Base-by-base conservation (phyloP, 2,329 filamentous ascomycete genomes). In the Gremmenia infestans region DNA sequence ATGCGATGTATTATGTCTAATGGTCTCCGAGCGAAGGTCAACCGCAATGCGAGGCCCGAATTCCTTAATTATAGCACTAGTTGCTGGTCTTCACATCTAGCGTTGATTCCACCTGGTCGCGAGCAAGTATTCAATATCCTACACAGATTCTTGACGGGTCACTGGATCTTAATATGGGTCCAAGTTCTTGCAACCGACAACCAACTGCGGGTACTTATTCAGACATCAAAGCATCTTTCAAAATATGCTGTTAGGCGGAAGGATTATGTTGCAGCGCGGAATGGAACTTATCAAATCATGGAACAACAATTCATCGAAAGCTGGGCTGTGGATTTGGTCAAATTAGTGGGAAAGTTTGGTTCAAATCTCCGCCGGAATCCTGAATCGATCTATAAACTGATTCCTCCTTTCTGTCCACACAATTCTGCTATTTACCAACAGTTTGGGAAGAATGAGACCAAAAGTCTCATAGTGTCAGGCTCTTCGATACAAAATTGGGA, bases 81-180 rank as follows among this genome's bases (percentile, higher is more conserved):
- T 11, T 52, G 56, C 2, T 68, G 65, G 64, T 60, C 61, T 2
- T 57, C 55, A 8, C 67, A 69, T 53, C 54, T 70, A 14, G 17
- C 43, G 5, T 53, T 40, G 3, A 22, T 54, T 8, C 47, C 58
- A 2, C 12, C 35, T 9, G 46, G 9, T 37, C 15, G 9, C 15
- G 36, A 37, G 15, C 36, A 37, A 37, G 36, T 37, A 37, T 37
- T 15, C 15, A 37, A 15, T 15, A 52, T 37, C 48, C 50, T 48
- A 17, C 52, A 23, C 25, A 62, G 9, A 42, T 54, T 8, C 19
- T 54, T 37, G 36, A 37, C 36, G 8, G 3, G 36, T 37, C 36
- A 37, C 36, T 37, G 36, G 36, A 62, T 71, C 9, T 54, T 73
- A 1, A 60, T 60, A 3, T 74, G 72, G 72, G 70, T 73, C 7